Percentiles rank a stretch among this genome's conserved stretches.
phyloP scores from a whole-genome alignment of 768 basidiomycete species.

The Agaricus sinodeliciosus region DNA sequence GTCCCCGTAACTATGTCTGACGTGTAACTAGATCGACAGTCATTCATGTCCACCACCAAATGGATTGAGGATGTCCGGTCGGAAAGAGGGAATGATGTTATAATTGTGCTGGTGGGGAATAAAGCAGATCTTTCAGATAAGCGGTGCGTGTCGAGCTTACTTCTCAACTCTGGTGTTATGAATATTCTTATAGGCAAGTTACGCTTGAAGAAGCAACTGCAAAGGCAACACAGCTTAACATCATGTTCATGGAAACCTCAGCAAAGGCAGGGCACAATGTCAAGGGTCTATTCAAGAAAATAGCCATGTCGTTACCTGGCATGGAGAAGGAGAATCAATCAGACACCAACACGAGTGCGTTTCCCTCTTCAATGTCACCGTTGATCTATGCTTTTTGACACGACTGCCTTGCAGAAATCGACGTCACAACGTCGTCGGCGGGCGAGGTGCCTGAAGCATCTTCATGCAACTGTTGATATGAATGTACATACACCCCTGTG shows the following conservation, averaged over 20 bases:
- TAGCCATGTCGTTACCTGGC: slow-evolving; percentile 95
- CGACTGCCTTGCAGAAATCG: slow-evolving; percentile 60
- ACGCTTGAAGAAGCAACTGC: slow-evolving; percentile 95
- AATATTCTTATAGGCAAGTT: slow-evolving; percentile 71
- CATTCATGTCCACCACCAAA: slow-evolving; percentile 97
- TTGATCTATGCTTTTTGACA: slow-evolving; percentile 7
- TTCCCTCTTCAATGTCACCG: slow-evolving; percentile 8
- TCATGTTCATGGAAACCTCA: slow-evolving; percentile 99
- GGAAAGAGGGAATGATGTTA: slow-evolving; percentile 95
- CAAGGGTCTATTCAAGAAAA: slow-evolving; percentile 98
- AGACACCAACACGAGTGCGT: slow-evolving; percentile 49
- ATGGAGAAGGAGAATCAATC: slow-evolving; percentile 78
- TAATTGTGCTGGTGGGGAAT: slow-evolving; percentile 97
- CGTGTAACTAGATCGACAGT: slow-evolving; percentile 72
- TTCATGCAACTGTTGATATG: slow-evolving; percentile 67
- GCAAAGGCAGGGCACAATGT: slow-evolving; percentile 99
- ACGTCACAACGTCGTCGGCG: slow-evolving; percentile 69
- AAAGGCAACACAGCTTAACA: slow-evolving; percentile 82
- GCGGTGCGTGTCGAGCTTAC: slow-evolving; percentile 51
- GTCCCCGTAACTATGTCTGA: slow-evolving; percentile 4
- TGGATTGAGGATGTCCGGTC: slow-evolving; percentile 99
- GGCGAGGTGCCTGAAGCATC: slow-evolving; percentile 82
- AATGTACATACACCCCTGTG: slow-evolving; percentile 5
- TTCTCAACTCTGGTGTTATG: not conserved
- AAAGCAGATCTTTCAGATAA: slow-evolving; percentile 99